A percentile compares a stretch with the other conserved stretches of the same genome.
Conservation (phyloP, 2,329 filamentous ascomycete genomes). For the Aspergillus fischeri region DNA sequence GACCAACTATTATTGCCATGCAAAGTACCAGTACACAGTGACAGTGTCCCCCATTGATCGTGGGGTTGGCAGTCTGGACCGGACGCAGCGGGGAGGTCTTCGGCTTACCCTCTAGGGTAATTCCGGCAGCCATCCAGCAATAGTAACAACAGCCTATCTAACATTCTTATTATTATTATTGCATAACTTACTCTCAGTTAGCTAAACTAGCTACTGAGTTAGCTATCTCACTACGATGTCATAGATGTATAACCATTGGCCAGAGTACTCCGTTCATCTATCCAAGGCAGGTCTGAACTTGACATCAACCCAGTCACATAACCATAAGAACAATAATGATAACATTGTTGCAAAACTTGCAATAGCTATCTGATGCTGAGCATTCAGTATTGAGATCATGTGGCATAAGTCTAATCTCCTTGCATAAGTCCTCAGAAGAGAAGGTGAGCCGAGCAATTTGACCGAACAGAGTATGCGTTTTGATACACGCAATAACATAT, state of each 20-base stretch:
- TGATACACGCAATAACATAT: neutral
- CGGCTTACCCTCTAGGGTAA: constrained; percentile 31
- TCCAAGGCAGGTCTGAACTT: too few relatives aligned
- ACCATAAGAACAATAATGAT: neutral
- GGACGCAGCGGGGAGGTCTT: constrained; percentile 10
- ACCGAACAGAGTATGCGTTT: neutral
- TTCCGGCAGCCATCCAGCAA: constrained; percentile 20
- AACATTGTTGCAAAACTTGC: neutral
- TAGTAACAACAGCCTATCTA: too few relatives aligned
- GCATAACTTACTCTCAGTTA: neutral
- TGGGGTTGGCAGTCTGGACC: neutral
- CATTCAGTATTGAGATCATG: neutral
- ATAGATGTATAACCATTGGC: constrained; percentile 1
- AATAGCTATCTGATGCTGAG: too few relatives aligned
- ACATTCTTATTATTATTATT: neutral
- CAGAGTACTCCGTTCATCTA: too few relatives aligned
- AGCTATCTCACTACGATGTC: constrained; percentile 1
- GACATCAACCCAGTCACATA: too few relatives aligned
- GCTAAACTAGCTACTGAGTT: neutral
- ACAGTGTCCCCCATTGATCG: neutral
- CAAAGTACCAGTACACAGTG: neutral
- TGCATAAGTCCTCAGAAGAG: neutral
- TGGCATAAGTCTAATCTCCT: neutral
- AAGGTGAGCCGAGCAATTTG: neutral
- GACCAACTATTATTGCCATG: neutral